Conservation (phyloP, 352 stramenopile genomes). For the Pythium guiyangense region DNA sequence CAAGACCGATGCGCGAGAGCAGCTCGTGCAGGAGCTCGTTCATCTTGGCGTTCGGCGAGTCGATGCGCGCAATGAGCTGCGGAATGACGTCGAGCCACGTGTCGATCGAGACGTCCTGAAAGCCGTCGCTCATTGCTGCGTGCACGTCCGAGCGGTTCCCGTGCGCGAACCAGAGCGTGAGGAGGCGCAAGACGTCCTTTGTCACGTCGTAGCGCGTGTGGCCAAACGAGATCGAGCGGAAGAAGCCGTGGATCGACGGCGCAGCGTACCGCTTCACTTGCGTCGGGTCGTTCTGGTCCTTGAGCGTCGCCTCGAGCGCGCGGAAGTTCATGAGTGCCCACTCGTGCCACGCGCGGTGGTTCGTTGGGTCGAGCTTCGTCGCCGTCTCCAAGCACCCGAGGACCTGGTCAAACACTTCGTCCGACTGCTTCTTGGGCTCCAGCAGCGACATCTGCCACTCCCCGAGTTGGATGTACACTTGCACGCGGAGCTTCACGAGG, state of each 20-base stretch:
- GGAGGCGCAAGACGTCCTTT: conserved; percentile 98
- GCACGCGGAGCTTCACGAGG: conserved; percentile 69
- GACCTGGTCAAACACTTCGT: conserved; percentile 74
- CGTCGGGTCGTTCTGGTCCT: conserved; percentile 47
- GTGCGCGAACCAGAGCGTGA: conserved; percentile 99
- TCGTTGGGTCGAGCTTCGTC: conserved; percentile 82
- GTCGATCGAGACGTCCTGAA: conserved; percentile 95
- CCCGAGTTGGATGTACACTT: conserved; percentile 82
- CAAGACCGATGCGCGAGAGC: conserved; percentile 91
- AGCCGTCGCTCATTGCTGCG: conserved; percentile 71
- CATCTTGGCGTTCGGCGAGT: conserved; percentile 76
- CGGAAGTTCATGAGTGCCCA: conserved; percentile 99
- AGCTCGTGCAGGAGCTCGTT: conserved; percentile 77
- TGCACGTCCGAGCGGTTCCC: conserved; percentile 90
- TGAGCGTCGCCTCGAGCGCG: conserved; percentile 56
- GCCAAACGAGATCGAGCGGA: conserved; percentile 95
- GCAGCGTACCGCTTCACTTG: conserved; percentile 77
- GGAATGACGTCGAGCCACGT: conserved; percentile 99
- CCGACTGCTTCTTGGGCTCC: conserved; percentile 66
- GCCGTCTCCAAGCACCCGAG: conserved; percentile 78
- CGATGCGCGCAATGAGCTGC: conserved; percentile 94
- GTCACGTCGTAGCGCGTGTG: conserved; percentile 91
- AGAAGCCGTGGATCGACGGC: conserved; percentile 96
- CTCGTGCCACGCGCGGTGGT: conserved; percentile 97
- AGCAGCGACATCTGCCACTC: conserved; percentile 81